A percentile compares a stretch with the other conserved stretches of the same genome.
Evolutionary conservation across 208 protist species (phyloP).

Genomic region (Angomonas deanei): DNA sequence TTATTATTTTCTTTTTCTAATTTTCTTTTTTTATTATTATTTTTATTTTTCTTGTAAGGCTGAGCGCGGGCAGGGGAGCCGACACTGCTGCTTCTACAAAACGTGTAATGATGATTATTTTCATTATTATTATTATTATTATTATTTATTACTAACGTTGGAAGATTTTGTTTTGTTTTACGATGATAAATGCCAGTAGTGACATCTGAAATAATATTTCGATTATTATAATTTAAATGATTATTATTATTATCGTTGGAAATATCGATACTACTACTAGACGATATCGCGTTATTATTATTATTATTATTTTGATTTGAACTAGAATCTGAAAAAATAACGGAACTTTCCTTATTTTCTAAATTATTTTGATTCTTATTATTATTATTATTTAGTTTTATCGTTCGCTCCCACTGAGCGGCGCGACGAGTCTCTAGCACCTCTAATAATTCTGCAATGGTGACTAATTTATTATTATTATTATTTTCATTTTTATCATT

Average conservation of each 20-base stretch:
- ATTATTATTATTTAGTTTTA: background rate
- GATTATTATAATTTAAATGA: constrained; percentile 2
- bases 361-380: background rate
- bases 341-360: background rate
- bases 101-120: background rate
- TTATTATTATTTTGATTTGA: too few species aligned
- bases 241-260: background rate
- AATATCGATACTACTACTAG: background rate
- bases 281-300: background rate
- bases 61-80: background rate
- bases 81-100: background rate
- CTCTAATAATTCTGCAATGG: background rate
- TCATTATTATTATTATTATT: constrained; percentile 7
- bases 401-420: background rate
- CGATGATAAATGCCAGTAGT: background rate
- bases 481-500: background rate
- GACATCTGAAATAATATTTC: background rate
- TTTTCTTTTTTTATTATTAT: background rate
- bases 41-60: background rate
- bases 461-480: background rate
- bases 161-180: background rate
- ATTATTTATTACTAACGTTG: background rate
- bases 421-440: background rate
- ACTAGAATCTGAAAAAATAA: too few species aligned
- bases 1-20: background rate